phyloP scores from a whole-genome alignment of 2,329 filamentous ascomycete genomes.

The Botryosphaeria agaves region DNA sequence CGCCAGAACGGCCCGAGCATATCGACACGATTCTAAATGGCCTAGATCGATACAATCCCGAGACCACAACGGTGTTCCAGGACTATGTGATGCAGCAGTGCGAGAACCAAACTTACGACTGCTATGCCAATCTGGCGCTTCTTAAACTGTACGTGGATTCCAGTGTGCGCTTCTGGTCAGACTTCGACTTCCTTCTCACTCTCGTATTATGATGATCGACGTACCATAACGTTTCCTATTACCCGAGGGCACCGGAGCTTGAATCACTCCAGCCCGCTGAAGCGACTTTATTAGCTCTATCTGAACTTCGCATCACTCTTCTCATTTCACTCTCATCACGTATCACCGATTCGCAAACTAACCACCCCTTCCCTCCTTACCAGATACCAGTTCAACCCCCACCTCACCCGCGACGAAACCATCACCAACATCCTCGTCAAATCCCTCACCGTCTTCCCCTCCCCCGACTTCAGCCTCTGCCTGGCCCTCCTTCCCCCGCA shows the following conservation, averaged over 20 bases:
- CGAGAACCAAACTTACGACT: constrained; percentile 85
- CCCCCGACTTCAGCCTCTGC: constrained; percentile 83
- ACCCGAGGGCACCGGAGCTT: constrained; percentile 53
- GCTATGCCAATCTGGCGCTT: constrained; percentile 89
- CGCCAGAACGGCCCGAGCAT: constrained; percentile 78
- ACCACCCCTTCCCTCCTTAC: not conserved
- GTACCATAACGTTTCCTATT: constrained; percentile 92
- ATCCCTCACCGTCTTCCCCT: constrained; percentile 91
- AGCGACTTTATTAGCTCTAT: constrained; percentile 58
- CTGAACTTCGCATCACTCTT: constrained; percentile 34
- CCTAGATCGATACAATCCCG: constrained; percentile 95
- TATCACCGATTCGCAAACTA: constrained; percentile 1
- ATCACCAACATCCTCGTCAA: constrained; percentile 99
- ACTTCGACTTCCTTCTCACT: not conserved
- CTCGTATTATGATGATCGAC: constrained; percentile 51
- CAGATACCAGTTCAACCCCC: constrained; percentile 99
- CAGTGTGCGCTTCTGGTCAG: constrained; percentile 3
- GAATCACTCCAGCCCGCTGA: constrained; percentile 45
- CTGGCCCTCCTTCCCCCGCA: constrained; percentile 86
- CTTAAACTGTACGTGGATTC: constrained; percentile 73
- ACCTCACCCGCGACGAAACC: constrained; percentile 90
- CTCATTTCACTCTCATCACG: not conserved
- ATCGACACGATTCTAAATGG: constrained; percentile 91
- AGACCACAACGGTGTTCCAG: constrained; percentile 86
- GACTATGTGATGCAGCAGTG: constrained; percentile 90